phyloP scores from a whole-genome alignment of 805 yeast species.

The Saccharomyces jurei region DNA sequence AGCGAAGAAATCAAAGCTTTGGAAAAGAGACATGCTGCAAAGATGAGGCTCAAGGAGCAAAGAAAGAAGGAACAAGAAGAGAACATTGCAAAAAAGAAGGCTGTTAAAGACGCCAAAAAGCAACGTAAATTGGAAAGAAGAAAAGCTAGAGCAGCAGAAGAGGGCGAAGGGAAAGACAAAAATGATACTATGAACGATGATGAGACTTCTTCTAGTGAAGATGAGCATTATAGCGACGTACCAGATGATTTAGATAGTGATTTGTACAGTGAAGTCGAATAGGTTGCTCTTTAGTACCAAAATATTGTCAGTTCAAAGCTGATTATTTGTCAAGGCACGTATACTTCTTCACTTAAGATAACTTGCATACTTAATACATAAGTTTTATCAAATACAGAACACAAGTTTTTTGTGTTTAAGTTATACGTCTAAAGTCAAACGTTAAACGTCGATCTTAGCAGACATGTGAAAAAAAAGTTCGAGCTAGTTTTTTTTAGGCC shows the following conservation, averaged over 20 bases:
- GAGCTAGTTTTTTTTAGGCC: background rate
- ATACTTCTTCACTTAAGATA: background rate
- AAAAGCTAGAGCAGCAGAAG: conserved; percentile 28
- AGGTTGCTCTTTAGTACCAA: background rate
- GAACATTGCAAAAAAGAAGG: conserved; percentile 68
- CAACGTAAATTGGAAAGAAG: conserved; percentile 55
- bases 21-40: conserved; percentile 59
- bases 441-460: background rate
- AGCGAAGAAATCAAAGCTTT: conserved; percentile 49
- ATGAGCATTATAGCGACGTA: conserved; percentile 33
- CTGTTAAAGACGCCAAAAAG: conserved; percentile 63
- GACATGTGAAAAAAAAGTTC: background rate
- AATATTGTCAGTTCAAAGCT: background rate
- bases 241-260: conserved; percentile 43
- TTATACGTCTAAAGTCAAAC: background rate
- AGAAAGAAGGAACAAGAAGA: conserved; percentile 75
- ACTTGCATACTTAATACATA: background rate
- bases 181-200: conserved; percentile 23
- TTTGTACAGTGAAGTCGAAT: conserved; percentile 38
- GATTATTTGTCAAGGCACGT: background rate
- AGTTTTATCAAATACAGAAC: background rate
- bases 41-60: conserved; percentile 53
- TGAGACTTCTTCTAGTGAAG: conserved; percentile 21
- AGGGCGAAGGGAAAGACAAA: conserved; percentile 17
- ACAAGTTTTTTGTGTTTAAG: background rate